phyloP scores from a whole-genome alignment of 192 early-diverging fungal genomes.

The Chytriomyces sp. region DNA sequence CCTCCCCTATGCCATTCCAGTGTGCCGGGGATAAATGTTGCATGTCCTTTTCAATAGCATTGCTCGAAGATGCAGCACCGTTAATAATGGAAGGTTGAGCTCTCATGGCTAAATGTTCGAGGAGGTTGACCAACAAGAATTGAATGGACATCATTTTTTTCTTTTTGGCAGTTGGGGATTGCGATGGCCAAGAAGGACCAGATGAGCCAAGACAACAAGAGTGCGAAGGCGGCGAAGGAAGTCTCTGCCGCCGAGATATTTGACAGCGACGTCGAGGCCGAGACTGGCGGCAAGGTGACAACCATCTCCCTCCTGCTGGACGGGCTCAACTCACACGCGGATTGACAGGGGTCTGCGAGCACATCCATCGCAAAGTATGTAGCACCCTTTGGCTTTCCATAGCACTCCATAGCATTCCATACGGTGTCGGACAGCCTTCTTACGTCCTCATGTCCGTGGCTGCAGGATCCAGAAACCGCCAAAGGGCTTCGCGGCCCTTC shows the following conservation, averaged over 20 bases:
- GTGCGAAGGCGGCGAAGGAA: not conserved
- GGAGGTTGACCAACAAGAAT: too few relatives aligned
- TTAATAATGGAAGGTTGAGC: too few relatives aligned
- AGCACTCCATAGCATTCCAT: not conserved
- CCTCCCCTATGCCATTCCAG: too few relatives aligned
- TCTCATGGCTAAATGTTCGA: too few relatives aligned
- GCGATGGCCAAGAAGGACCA: not conserved
- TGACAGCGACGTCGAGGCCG: not conserved
- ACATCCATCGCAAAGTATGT: not conserved
- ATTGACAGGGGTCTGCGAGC: not conserved
- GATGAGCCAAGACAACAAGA: too few relatives aligned
- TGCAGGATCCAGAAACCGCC: slow-evolving; percentile 1
- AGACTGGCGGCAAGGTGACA: not conserved
- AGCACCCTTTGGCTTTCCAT: not conserved
- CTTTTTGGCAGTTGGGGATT: not conserved
- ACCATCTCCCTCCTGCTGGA: not conserved
- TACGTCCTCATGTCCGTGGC: not conserved
- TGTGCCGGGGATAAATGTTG: too few relatives aligned
- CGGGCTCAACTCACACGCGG: too few relatives aligned
- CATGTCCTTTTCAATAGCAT: too few relatives aligned
- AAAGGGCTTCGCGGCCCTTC: not conserved
- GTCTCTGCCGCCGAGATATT: not conserved
- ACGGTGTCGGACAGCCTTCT: not conserved
- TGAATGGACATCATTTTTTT: too few relatives aligned
- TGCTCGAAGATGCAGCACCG: too few relatives aligned